Evolutionary conservation across 768 basidiomycete genomes (phyloP).

Genomic region (Serendipita sp.): DNA sequence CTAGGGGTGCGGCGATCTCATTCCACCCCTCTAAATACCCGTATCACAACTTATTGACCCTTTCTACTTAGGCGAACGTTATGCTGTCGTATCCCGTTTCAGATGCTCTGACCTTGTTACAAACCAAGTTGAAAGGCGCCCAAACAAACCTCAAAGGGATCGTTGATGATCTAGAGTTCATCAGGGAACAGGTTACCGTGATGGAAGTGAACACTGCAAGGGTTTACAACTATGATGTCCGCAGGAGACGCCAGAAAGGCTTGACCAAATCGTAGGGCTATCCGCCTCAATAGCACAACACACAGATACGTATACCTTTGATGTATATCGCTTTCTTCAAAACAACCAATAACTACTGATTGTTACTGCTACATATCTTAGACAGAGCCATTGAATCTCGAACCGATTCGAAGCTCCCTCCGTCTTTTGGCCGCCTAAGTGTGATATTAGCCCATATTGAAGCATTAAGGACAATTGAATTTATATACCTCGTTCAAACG

Average conservation of each 20-base stretch:
- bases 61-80: conserved; percentile 62
- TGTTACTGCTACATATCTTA: no score
- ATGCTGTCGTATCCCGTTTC: conserved; percentile 88
- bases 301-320: no score
- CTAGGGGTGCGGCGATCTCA: conserved; percentile 53
- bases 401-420: no score
- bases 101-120: conserved; percentile 56
- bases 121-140: conserved; percentile 58
- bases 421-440: no score
- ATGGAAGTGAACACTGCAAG: conserved; percentile 94
- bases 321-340: no score
- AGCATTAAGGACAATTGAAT: no score
- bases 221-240: conserved; percentile 94
- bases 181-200: conserved; percentile 86
- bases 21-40: not conserved
- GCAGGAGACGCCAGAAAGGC: conserved; percentile 42
- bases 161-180: conserved; percentile 78
- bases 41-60: not conserved
- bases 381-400: no score
- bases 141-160: conserved; percentile 48
- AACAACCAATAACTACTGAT: no score
- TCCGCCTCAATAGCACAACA: not conserved
- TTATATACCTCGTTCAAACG: conserved; percentile 38
- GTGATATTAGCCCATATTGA: no score
- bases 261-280: not conserved